A percentile compares a stretch with the other conserved stretches of the same genome.
Conservation (phyloP, 1,284 basidiomycete genomes). For the Megacollybia platyphylla region DNA sequence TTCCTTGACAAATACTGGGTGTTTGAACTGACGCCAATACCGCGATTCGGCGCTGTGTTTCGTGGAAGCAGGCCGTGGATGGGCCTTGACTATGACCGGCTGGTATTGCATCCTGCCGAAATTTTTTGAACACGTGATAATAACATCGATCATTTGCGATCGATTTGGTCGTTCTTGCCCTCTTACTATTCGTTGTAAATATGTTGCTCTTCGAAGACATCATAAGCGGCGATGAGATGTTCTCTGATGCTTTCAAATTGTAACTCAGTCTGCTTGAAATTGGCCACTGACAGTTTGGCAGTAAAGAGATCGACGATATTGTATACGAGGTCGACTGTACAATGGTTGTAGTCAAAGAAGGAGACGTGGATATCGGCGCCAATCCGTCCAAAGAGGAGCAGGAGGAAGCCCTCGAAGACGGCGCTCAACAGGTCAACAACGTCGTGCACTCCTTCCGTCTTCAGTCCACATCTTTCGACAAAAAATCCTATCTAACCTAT, state of each 20-base stretch:
- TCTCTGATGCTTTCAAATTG: slow-evolving; percentile 88
- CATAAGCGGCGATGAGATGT: slow-evolving; percentile 83
- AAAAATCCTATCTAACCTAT: slow-evolving; percentile 79
- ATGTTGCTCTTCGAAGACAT: slow-evolving; percentile 78
- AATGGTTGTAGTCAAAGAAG: slow-evolving; percentile 66
- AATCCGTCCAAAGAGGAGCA: slow-evolving; percentile 88
- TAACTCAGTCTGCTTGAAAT: slow-evolving; percentile 23
- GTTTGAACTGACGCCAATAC: slow-evolving; percentile 73
- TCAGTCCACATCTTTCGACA: slow-evolving; percentile 78
- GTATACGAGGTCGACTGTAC: slow-evolving; percentile 87
- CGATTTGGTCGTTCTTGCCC: slow-evolving; percentile 12
- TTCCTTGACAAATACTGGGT: slow-evolving; percentile 88
- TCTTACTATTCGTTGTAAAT: slow-evolving; percentile 11
- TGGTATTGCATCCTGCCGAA: slow-evolving; percentile 56
- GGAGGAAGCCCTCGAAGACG: slow-evolving; percentile 77
- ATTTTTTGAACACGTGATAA: slow-evolving; percentile 1
- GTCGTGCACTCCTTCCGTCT: slow-evolving; percentile 91
- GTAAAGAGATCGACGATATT: slow-evolving; percentile 75
- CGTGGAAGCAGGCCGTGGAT: slow-evolving; percentile 39
- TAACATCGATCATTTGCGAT: slow-evolving; percentile 44
- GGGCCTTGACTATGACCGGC: slow-evolving; percentile 54
- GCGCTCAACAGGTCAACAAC: slow-evolving; percentile 76
- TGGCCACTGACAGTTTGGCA: slow-evolving; percentile 17
- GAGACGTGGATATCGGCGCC: slow-evolving; percentile 87
- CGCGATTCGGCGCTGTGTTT: slow-evolving; percentile 62